These are phyloP conservation scores for Phyllosticta ampelicida DNA, from an alignment of 2,329 filamentous ascomycete species.

Conservation along the genomic window DNA sequence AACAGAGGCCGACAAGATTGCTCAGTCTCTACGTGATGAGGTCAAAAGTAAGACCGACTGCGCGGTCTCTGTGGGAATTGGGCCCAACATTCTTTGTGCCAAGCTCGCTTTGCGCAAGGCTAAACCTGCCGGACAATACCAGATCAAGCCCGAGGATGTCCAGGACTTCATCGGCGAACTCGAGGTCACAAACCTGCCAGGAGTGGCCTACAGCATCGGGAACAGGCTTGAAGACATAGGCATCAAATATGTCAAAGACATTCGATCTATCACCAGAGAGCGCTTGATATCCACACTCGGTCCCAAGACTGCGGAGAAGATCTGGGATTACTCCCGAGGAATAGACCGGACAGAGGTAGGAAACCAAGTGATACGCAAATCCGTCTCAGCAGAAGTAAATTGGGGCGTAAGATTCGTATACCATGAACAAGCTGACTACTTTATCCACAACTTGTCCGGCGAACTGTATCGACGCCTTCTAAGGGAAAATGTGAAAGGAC, in stretches of 20 bases:
- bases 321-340: conserved; percentile 83
- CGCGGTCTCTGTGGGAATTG: conserved; percentile 85
- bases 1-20: conserved; percentile 63
- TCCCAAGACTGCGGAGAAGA: conserved; percentile 82
- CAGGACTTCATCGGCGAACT: conserved; percentile 67
- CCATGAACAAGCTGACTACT: conserved; percentile 87
- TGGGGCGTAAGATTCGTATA: conserved; percentile 95
- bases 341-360: conserved; percentile 81
- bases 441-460: conserved; percentile 71
- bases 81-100: conserved; percentile 78
- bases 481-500: conserved; percentile 77
- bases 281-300: conserved; percentile 63
- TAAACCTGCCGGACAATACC: conserved; percentile 87
- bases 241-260: conserved; percentile 70
- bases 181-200: conserved; percentile 71
- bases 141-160: conserved; percentile 72
- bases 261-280: conserved; percentile 67
- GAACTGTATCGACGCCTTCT: conserved; percentile 73
- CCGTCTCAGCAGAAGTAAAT: conserved; percentile 92
- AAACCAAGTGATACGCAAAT: conserved; percentile 76
- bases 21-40: conserved; percentile 51
- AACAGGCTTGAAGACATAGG: conserved; percentile 82
- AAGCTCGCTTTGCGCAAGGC: conserved; percentile 85
- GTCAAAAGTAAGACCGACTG: conserved; percentile 71
- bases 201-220: conserved; percentile 83